Evolutionary conservation across 306 rosid genomes (phyloP).

Genomic region (Heteromeles arbutifolia): DNA sequence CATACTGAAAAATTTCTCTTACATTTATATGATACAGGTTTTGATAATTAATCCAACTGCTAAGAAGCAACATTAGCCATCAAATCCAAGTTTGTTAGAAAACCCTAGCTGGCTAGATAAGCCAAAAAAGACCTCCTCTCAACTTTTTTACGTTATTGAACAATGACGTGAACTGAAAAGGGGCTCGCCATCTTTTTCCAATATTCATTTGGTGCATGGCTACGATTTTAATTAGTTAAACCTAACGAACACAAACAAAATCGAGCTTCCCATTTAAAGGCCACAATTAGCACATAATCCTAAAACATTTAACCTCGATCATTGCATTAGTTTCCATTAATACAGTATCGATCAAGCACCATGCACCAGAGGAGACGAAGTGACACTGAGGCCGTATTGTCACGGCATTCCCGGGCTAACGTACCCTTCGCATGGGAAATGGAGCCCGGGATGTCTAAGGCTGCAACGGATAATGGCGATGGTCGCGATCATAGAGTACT

Average conservation of each 20-base stretch:
- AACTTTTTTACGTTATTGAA: neutral
- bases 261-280: neutral
- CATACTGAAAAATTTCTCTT: too few species aligned
- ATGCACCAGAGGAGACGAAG: slow-evolving; percentile 4
- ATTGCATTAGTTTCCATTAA: neutral
- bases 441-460: slow-evolving; percentile 29
- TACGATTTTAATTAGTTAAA: neutral
- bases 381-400: neutral
- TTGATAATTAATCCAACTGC: neutral
- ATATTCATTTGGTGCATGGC: neutral
- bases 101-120: neutral
- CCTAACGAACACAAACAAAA: neutral
- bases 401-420: neutral
- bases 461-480: neutral
- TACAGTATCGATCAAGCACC: neutral
- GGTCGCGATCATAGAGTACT: neutral
- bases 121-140: neutral
- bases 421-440: slow-evolving; percentile 62
- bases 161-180: neutral
- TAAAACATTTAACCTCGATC: neutral
- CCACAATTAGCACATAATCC: neutral
- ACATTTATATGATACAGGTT: neutral
- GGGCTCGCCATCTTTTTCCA: neutral
- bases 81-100: neutral
- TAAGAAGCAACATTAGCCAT: neutral